Conservation (phyloP, 2,329 filamentous ascomycete species). For the Falciphora oryzae region DNA sequence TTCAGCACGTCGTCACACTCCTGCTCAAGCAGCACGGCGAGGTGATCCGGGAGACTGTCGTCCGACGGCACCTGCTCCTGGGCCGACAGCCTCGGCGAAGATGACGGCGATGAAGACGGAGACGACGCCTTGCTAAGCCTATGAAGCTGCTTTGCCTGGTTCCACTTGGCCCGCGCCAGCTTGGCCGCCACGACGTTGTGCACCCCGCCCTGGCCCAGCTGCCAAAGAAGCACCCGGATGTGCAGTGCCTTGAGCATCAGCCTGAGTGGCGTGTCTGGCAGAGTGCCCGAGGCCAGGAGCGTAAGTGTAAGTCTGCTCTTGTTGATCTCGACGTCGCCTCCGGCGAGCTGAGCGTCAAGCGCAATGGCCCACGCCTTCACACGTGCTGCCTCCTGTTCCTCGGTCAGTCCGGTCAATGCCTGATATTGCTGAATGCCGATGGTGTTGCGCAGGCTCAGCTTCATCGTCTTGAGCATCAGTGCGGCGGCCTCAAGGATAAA, state of each 20-base stretch:
- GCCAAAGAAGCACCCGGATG: constrained; percentile 83
- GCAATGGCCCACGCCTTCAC: constrained; percentile 92
- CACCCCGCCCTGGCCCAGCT: constrained; percentile 59
- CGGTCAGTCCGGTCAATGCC: constrained; percentile 69
- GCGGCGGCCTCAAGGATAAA: constrained; percentile 82
- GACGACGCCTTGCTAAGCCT: constrained; percentile 11
- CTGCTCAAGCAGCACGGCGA: constrained; percentile 68
- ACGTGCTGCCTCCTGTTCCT: constrained; percentile 78
- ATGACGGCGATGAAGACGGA: background rate
- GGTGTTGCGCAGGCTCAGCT: constrained; percentile 72
- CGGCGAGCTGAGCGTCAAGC: constrained; percentile 85
- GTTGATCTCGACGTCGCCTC: constrained; percentile 84
- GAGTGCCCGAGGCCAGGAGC: constrained; percentile 78
- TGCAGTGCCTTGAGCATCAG: constrained; percentile 92
- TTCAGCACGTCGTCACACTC: constrained; percentile 79
- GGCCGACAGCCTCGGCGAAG: constrained; percentile 22
- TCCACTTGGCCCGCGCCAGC: constrained; percentile 74
- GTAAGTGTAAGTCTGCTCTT: constrained; percentile 81
- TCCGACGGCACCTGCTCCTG: constrained; percentile 41
- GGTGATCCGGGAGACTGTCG: constrained; percentile 68
- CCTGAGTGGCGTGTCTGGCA: constrained; percentile 74
- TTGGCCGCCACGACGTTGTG: constrained; percentile 66
- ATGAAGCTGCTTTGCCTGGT: constrained; percentile 65
- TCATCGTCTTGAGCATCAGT: constrained; percentile 71
- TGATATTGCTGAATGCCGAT: constrained; percentile 75